These are phyloP conservation scores for Solanum lignicaule DNA, from an alignment of 257 asterid genomes.

Conservation along the genomic window DNA sequence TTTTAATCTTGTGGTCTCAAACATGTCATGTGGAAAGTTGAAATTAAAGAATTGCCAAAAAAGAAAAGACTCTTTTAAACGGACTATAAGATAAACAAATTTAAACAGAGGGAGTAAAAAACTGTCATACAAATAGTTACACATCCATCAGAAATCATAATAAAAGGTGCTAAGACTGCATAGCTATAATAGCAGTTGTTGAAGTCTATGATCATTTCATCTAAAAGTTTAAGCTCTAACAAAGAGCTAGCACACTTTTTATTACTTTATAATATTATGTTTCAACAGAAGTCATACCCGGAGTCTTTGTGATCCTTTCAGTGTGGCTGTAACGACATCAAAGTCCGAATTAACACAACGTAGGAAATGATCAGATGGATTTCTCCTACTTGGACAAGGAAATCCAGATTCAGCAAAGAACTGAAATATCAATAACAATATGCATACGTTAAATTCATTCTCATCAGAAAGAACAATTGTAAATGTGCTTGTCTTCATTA, in stretches of 20 bases:
- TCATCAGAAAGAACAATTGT: neutral
- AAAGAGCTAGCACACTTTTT: neutral
- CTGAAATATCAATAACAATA: conserved; percentile 20
- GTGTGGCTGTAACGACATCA: conserved; percentile 68
- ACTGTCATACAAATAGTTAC: neutral
- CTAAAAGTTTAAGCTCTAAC: neutral
- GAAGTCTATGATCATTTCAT: neutral
- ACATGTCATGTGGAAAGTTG: neutral
- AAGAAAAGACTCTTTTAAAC: neutral
- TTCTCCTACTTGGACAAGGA: conserved; percentile 89
- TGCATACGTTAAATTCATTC: neutral
- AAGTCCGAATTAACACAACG: conserved; percentile 88
- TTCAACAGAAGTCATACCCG: conserved; percentile 37
- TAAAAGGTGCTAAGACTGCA: neutral
- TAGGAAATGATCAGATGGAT: conserved; percentile 93
- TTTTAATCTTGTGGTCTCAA: neutral
- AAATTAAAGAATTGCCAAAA: neutral
- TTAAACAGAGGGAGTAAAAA: neutral
- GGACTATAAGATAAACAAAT: neutral
- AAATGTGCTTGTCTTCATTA: neutral
- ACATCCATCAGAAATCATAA: neutral
- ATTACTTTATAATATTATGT: neutral
- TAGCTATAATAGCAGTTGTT: neutral
- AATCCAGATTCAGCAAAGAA: conserved; percentile 96
- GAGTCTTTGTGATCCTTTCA: conserved; percentile 70